Conservation (phyloP, 73 alveolate genomes). For the Tetrahymena thermophila region DNA sequence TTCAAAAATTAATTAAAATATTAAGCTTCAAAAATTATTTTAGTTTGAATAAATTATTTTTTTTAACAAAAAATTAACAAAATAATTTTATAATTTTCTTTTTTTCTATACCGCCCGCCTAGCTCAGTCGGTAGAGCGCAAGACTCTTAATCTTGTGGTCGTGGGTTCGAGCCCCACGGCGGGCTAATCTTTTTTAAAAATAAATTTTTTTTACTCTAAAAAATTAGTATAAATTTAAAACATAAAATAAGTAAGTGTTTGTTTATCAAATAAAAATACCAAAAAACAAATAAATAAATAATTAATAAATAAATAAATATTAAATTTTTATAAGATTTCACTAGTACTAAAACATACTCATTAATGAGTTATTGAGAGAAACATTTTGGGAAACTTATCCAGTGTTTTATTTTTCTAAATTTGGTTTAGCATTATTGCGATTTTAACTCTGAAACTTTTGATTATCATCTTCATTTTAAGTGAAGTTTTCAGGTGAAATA, state of each 20-base stretch:
- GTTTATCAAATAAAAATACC: background rate
- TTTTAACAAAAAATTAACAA: background rate
- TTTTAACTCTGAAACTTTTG: background rate
- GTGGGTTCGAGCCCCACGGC: conserved; percentile 3
- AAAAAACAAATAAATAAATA: too few relatives aligned
- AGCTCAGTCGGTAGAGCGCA: conserved; percentile 5
- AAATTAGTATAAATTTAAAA: background rate
- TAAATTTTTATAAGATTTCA: background rate
- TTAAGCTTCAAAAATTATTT: too few relatives aligned
- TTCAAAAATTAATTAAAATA: too few relatives aligned
- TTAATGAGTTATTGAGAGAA: background rate
- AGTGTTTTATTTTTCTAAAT: background rate
- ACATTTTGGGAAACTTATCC: background rate
- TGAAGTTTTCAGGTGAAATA: background rate
- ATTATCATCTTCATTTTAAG: background rate
- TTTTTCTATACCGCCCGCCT: background rate
- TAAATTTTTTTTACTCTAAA: too few relatives aligned
- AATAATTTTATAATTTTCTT: background rate
- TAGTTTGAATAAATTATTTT: too few relatives aligned
- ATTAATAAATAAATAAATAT: too few relatives aligned
- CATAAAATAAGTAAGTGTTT: too few relatives aligned
- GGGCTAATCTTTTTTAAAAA: background rate
- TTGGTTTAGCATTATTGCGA: background rate
- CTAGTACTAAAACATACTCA: background rate
- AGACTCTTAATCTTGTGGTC: too few relatives aligned